Conservation (phyloP, 2,329 filamentous ascomycete species). For the Grosmannia serpens region DNA sequence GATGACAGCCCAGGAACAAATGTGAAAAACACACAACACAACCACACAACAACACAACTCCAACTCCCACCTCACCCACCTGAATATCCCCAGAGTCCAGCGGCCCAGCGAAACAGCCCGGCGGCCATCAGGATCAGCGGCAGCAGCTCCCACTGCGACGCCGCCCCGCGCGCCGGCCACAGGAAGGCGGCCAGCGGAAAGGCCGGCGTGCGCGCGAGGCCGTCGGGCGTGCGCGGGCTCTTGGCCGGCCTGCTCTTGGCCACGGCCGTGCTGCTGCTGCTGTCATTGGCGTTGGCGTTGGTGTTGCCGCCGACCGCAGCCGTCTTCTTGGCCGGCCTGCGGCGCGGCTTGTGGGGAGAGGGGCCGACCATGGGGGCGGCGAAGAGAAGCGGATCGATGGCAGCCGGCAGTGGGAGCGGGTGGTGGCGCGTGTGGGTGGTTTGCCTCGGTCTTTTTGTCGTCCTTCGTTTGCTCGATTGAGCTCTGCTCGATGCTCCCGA, state of each 20-base stretch:
- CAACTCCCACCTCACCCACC: too few relatives aligned
- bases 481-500: too few relatives aligned
- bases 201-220: slow-evolving; percentile 39
- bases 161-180: slow-evolving; percentile 75
- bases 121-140: slow-evolving; percentile 79
- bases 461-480: too few relatives aligned
- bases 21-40: not conserved
- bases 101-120: slow-evolving; percentile 89
- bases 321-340: slow-evolving; percentile 39
- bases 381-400: too few relatives aligned
- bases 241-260: too few relatives aligned
- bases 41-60: too few relatives aligned
- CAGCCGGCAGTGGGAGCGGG: too few relatives aligned
- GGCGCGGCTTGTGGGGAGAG: slow-evolving; percentile 48
- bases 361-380: slow-evolving; percentile 30
- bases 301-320: slow-evolving; percentile 14
- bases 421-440: too few relatives aligned
- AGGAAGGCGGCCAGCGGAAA: slow-evolving; percentile 92
- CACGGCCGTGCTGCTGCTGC: not conserved
- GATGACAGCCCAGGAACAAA: not conserved
- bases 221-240: too few relatives aligned
- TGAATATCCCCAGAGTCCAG: slow-evolving; percentile 89
- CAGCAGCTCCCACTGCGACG: slow-evolving; percentile 85
- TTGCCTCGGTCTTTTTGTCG: too few relatives aligned
- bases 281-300: not conserved